Evolutionary conservation across 257 asterid genomes (phyloP).

Genomic region (Fraxinus anomala): DNA sequence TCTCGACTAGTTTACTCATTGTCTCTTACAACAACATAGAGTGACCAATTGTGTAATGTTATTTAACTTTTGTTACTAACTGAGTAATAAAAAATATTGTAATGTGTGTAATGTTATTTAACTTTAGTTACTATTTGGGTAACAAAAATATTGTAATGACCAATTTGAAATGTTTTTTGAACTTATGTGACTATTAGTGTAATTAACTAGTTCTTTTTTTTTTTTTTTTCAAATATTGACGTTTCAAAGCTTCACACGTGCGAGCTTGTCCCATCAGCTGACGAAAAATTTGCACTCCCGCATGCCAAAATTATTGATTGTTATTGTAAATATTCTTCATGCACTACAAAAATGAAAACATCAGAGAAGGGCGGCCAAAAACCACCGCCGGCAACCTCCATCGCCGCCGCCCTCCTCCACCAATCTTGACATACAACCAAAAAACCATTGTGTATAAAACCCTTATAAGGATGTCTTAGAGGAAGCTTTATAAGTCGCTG

Average conservation of each 20-base stretch:
- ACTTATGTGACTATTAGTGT: too few relatives aligned
- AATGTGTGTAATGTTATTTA: too few relatives aligned
- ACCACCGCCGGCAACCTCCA: conserved; percentile 25
- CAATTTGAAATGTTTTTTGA: too few relatives aligned
- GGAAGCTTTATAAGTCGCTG: conserved; percentile 34
- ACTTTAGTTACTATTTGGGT: too few relatives aligned
- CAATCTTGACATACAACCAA: background rate
- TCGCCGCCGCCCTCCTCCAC: conserved; percentile 9
- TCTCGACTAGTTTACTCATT: background rate
- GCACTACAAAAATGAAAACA: background rate
- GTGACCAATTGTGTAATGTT: too few relatives aligned
- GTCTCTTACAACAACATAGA: background rate
- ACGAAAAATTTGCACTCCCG: background rate
- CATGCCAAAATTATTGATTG: background rate
- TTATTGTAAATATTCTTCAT: background rate
- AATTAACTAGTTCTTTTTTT: too few relatives aligned
- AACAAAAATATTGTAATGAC: too few relatives aligned
- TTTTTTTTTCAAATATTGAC: too few relatives aligned
- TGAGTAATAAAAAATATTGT: too few relatives aligned
- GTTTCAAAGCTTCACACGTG: background rate
- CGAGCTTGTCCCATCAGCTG: background rate
- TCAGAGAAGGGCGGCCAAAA: conserved; percentile 30
- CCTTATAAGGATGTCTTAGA: background rate
- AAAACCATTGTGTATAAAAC: background rate
- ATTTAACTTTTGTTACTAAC: too few relatives aligned